Conservation (phyloP, 192 early-diverging fungal genomes). For the Linnemannia hyalina region DNA sequence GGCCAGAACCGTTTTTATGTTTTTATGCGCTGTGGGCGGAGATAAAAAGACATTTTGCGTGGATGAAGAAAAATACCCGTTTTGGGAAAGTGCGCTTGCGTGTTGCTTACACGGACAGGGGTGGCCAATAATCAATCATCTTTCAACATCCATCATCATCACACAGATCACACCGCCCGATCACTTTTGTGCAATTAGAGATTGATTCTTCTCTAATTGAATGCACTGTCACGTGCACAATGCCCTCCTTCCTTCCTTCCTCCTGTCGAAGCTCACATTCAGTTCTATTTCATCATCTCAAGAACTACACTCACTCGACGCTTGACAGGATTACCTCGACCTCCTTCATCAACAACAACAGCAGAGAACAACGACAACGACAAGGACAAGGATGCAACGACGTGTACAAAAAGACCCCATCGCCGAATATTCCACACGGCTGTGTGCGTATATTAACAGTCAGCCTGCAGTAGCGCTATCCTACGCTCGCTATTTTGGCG, state of each 20-base stretch:
- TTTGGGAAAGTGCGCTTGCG: not conserved
- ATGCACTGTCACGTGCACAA: no score
- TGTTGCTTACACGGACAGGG: not conserved
- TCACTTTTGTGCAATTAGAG: no score
- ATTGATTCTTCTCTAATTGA: no score
- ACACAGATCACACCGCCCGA: no score
- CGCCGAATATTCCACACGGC: conserved; percentile 6
- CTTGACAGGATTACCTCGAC: not conserved
- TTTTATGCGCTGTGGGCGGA: not conserved
- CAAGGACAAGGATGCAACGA: not conserved
- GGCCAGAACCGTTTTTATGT: not conserved
- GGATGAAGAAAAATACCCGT: not conserved
- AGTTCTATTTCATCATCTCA: no score
- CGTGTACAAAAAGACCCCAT: conserved; percentile 16
- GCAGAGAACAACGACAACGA: not conserved
- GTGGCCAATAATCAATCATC: no score
- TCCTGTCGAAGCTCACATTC: no score
- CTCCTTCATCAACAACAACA: not conserved
- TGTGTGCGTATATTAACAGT: conserved; percentile 40
- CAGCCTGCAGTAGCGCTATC: conserved; percentile 29
- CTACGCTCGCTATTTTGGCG: conserved; percentile 55
- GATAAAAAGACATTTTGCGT: no score
- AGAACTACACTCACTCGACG: no score
- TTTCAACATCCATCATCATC: no score
- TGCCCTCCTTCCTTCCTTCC: no score